Evolutionary conservation across 1,284 basidiomycete species (phyloP).

Genomic region (Apiotrichum akiyoshidainum): DNA sequence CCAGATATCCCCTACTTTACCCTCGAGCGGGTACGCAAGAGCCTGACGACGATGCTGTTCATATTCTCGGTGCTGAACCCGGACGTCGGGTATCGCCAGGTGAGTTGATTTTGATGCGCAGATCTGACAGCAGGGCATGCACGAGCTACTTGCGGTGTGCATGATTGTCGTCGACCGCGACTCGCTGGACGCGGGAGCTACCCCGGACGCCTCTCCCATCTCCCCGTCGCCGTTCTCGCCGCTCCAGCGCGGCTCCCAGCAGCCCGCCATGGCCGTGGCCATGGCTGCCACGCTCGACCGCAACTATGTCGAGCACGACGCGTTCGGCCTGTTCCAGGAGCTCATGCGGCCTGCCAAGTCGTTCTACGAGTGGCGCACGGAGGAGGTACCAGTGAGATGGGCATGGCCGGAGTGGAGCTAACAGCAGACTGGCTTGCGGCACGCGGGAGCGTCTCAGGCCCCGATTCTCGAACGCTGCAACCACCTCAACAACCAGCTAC

Average conservation of each 20-base stretch:
- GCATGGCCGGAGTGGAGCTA: not conserved
- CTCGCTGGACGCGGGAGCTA: slow-evolving; percentile 53
- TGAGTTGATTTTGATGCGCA: not conserved
- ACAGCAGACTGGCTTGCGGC: not conserved
- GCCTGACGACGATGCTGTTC: slow-evolving; percentile 79
- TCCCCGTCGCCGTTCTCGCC: slow-evolving; percentile 1
- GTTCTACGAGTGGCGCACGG: slow-evolving; percentile 85
- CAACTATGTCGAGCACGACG: slow-evolving; percentile 58
- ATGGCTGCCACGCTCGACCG: slow-evolving; percentile 43
- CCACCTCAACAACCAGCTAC: slow-evolving; percentile 66
- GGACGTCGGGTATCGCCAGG: slow-evolving; percentile 72
- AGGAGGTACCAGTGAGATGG: slow-evolving; percentile 41
- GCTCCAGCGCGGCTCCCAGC: not conserved
- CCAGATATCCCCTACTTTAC: slow-evolving; percentile 88
- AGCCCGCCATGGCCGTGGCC: slow-evolving; percentile 18
- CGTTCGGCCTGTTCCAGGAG: slow-evolving; percentile 72
- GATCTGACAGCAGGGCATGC: slow-evolving; percentile 73
- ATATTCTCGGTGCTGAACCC: slow-evolving; percentile 72
- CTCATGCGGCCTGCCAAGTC: slow-evolving; percentile 71
- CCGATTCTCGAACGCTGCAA: slow-evolving; percentile 80
- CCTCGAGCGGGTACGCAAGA: slow-evolving; percentile 65
- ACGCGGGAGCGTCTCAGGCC: slow-evolving; percentile 51
- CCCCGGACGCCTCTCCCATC: slow-evolving; percentile 2
- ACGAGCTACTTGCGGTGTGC: slow-evolving; percentile 82
- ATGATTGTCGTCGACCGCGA: slow-evolving; percentile 79